Evolutionary conservation across 306 rosid genomes (phyloP), one percentile per base, ranked within the genome.

Genomic region (Corylus avellana): DNA sequence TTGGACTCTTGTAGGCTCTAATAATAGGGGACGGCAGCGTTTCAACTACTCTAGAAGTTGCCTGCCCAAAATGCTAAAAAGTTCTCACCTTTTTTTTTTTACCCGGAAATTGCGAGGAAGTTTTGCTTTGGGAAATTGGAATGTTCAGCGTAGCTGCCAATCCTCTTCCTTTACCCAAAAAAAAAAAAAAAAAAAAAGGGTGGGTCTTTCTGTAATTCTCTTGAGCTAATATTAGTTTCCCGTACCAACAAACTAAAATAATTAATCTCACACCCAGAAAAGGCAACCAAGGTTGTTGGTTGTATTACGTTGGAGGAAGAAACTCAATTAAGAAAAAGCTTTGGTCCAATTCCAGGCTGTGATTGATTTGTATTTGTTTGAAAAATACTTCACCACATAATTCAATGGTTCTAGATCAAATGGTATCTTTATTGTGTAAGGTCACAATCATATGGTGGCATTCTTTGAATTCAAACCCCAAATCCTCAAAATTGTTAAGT

Each of bases 41-140:
- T 78, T 62, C 51, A 18, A 72, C 58, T 64, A 50, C 74, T 53
- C 32, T 51, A 72, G 54, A 55, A 74, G 72, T 35, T 56, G 58
- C 10, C 27, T 70, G 61, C 83, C 80, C 68, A 67, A 66, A 10
- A 63, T 56, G 22, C 29, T 39, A 67, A 16, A 67, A 39, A 18
- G 29, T n/a, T 67, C 18, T 17, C 13, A 18, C 3, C 37, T 10
- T 14, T 37, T 66, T 7, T 14, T 67, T 67, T 8, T 67, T 3
- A 48, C 20, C 72, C 5, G 29, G 51, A 42, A 68, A n/a, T 68
- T 68, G 51, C 53, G 12, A 68, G 51, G 51, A 42, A 39, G 4
- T 11, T 67, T 47, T 1, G n/a, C 25, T n/a, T 4, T 1, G 12
- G 72, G 20, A 32, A 32, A 64, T 37, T 32, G 39, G 44, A 17